Conservation (phyloP, 164 flowering plant genomes). For the Platanus orientalis region DNA sequence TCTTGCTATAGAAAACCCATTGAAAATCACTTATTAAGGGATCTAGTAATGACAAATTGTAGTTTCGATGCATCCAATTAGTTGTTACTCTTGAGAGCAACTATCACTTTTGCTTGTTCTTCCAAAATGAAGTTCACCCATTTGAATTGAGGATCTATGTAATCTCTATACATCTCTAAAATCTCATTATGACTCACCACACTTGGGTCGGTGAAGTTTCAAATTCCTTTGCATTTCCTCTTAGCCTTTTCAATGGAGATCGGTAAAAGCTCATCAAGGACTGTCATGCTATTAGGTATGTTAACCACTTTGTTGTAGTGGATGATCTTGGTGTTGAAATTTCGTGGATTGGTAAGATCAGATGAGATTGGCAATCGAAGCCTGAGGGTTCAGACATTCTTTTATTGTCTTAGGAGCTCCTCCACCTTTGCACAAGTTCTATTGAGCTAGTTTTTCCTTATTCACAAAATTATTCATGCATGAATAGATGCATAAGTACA, state of each 20-base stretch:
- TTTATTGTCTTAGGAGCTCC: slow-evolving; percentile 23
- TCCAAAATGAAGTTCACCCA: slow-evolving; percentile 22
- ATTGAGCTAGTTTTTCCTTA: too few species aligned
- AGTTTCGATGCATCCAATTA: slow-evolving; percentile 24
- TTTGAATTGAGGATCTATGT: slow-evolving; percentile 24
- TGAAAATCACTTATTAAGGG: too few species aligned
- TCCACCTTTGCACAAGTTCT: slow-evolving; percentile 19
- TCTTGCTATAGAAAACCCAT: slow-evolving; percentile 18
- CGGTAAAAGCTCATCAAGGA: slow-evolving; percentile 28
- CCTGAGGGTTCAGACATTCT: slow-evolving; percentile 29
- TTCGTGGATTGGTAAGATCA: slow-evolving; percentile 24
- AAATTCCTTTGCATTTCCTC: slow-evolving; percentile 22
- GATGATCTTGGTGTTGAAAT: slow-evolving; percentile 27
- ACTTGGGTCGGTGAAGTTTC: slow-evolving; percentile 29
- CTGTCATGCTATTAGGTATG: slow-evolving; percentile 27
- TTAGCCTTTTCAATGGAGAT: slow-evolving; percentile 31
- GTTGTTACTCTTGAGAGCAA: slow-evolving; percentile 26
- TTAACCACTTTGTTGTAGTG: slow-evolving; percentile 23
- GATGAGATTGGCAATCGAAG: slow-evolving; percentile 31
- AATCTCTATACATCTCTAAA: slow-evolving; percentile 21
- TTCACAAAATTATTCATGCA: background rate
- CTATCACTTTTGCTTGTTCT: slow-evolving; percentile 24
- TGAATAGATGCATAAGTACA: too few species aligned
- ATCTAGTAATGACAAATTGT: too few species aligned
- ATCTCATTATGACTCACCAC: slow-evolving; percentile 27